Evolutionary conservation across 345 rosid species (phyloP).

Genomic region (Raphanus raphanistrum): DNA sequence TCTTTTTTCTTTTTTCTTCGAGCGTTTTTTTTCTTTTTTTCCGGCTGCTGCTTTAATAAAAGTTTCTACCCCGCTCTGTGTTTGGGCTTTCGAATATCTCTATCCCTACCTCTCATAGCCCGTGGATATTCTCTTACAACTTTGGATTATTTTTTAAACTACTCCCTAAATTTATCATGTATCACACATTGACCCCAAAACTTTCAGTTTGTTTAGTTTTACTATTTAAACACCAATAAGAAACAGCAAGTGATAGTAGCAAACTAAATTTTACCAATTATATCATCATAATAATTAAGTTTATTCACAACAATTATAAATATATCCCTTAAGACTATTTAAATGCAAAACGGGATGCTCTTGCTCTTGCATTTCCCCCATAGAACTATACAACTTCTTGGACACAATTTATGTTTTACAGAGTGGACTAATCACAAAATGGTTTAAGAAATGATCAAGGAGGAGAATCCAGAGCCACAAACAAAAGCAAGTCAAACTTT

Average conservation of each 20-base stretch:
- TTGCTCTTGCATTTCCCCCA: background rate
- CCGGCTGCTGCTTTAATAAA: slow-evolving; percentile 41
- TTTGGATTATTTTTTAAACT: slow-evolving; percentile 11
- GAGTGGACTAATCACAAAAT: slow-evolving; percentile 9
- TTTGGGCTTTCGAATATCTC: slow-evolving; percentile 27
- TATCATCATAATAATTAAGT: no score
- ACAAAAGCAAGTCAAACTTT: slow-evolving; percentile 17
- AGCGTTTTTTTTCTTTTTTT: slow-evolving; percentile 34
- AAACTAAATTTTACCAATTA: no score
- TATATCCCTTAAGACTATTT: no score
- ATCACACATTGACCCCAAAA: background rate
- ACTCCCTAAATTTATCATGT: background rate
- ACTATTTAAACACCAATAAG: no score
- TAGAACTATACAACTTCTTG: background rate
- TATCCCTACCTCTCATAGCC: slow-evolving; percentile 2
- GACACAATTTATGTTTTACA: background rate
- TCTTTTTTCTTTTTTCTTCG: slow-evolving; percentile 18
- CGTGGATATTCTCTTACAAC: slow-evolving; percentile 9
- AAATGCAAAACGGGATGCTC: background rate
- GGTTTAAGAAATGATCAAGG: background rate
- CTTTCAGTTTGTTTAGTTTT: background rate
- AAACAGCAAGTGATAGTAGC: no score
- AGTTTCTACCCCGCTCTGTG: slow-evolving; percentile 13
- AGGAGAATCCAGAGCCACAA: slow-evolving; percentile 14
- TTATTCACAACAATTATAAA: no score